These are phyloP conservation scores for Excoecaria agallocha DNA, from an alignment of 345 rosid species.

Conservation along the genomic window DNA sequence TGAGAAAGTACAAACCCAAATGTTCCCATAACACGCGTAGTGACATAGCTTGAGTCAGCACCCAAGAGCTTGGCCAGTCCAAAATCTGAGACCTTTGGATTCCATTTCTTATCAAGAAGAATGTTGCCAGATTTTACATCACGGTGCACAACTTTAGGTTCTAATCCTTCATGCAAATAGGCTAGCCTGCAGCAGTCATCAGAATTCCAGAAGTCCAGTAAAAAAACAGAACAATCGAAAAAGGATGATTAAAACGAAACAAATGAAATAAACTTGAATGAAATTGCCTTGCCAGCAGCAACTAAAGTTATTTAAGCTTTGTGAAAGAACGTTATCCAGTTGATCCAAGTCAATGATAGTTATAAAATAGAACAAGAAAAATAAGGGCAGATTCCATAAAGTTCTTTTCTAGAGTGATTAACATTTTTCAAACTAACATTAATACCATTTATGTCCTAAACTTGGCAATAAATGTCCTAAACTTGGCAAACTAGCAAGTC, in stretches of 20 bases:
- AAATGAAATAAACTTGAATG: neutral
- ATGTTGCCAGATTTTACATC: constrained; percentile 94
- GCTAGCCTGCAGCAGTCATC: constrained; percentile 53
- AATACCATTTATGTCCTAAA: no score
- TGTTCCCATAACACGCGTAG: constrained; percentile 98
- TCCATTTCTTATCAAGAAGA: constrained; percentile 80
- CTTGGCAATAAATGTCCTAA: no score
- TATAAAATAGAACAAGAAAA: no score
- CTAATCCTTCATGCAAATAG: constrained; percentile 94
- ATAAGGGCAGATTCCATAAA: no score
- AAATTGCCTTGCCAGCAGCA: neutral
- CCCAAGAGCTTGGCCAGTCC: constrained; percentile 91
- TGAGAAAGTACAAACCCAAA: constrained; percentile 58
- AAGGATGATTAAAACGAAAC: neutral
- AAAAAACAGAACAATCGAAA: neutral
- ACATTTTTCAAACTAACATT: neutral
- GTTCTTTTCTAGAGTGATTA: neutral
- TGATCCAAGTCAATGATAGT: neutral
- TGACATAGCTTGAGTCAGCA: constrained; percentile 80
- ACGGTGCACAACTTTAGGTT: constrained; percentile 93
- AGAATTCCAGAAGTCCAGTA: constrained; percentile 14
- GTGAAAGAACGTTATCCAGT: neutral
- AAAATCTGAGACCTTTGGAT: constrained; percentile 81
- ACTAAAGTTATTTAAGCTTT: neutral
- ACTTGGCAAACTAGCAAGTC: neutral